These are phyloP conservation scores for Amanita muscaria DNA, from an alignment of 768 basidiomycete species.

Conservation along the genomic window DNA sequence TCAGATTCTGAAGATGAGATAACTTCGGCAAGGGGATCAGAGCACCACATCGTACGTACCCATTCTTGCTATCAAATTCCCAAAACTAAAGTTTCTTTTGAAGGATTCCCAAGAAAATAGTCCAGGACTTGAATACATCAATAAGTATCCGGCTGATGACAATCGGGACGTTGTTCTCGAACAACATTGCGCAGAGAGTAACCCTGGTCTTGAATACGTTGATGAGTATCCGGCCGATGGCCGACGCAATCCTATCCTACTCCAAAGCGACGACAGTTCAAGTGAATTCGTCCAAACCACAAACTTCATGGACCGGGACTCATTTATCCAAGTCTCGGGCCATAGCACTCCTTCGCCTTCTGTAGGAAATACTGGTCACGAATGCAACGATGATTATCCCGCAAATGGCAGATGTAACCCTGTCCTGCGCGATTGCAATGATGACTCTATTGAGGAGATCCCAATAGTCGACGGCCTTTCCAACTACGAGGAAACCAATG, in stretches of 20 bases:
- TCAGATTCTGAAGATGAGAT: background rate
- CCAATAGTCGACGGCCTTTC: background rate
- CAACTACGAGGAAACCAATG: too few species aligned
- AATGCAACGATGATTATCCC: background rate
- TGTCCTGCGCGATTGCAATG: background rate
- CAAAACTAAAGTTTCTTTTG: background rate
- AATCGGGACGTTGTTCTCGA: too few species aligned
- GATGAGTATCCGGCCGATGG: background rate
- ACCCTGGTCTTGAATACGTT: conserved; percentile 1
- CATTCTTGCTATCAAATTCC: background rate
- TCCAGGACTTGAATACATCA: too few species aligned
- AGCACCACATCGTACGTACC: background rate
- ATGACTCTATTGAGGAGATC: background rate
- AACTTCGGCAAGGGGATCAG: background rate
- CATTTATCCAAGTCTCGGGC: background rate
- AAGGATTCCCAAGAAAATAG: conserved; percentile 2
- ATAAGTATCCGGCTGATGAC: too few species aligned
- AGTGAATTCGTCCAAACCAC: too few species aligned
- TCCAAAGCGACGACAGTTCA: background rate
- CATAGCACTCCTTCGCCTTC: background rate
- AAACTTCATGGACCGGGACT: too few species aligned
- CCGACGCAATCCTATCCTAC: background rate
- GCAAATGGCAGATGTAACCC: background rate
- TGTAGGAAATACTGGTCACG: background rate
- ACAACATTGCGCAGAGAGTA: too few species aligned